Evolutionary conservation across 306 rosid genomes (phyloP), one percentile per base, ranked within the genome.

Genomic region (Vigna unguiculata): DNA sequence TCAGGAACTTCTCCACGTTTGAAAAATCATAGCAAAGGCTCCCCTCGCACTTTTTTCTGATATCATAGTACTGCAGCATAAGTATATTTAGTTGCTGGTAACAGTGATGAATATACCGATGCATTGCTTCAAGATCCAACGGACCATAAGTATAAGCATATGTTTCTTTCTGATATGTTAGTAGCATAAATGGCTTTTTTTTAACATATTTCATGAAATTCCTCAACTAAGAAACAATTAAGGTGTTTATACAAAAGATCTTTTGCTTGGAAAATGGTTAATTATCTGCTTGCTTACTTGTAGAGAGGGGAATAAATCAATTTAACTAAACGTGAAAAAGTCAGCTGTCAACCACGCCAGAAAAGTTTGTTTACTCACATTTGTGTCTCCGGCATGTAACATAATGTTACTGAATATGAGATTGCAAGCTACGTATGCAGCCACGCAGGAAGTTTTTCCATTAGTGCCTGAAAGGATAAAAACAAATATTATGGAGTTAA

Each of bases 21-120:
- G 97, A 93, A 83, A 93, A 93, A 71, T 93, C 97, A 59, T 93
- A 93, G 85, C 98, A 93, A 49, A 93, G 96, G 71, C 87, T 85
- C 82, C 98, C 98, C 74, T 75, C 92, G 40, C 98, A 93, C 82
- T 89, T 81, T 86, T 88, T 91, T 78, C 97, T 87, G 80, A 91
- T 86, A 76, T 93, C 98, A 83, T 93, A 93, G 79, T 93, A 89
- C 98, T 93, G 90, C 87, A 83, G 10, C 51, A 62, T 14, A 69
- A 53, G 76, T 64, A 67, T 62, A 41, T 43, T 34, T 59, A 48
- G 28, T 22, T 9, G 24, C 63, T 10, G 3, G 67, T 88, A 48
- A 84, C 80, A 16, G 62, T 43, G 59, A 40, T 69, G 13, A 74
- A 75, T 52, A 72, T 38, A 12, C 21, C 15, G 7, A 75, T 28